Evolutionary conservation across 2,329 filamentous ascomycete species (phyloP).

Genomic region (Coleophoma cylindrospora): DNA sequence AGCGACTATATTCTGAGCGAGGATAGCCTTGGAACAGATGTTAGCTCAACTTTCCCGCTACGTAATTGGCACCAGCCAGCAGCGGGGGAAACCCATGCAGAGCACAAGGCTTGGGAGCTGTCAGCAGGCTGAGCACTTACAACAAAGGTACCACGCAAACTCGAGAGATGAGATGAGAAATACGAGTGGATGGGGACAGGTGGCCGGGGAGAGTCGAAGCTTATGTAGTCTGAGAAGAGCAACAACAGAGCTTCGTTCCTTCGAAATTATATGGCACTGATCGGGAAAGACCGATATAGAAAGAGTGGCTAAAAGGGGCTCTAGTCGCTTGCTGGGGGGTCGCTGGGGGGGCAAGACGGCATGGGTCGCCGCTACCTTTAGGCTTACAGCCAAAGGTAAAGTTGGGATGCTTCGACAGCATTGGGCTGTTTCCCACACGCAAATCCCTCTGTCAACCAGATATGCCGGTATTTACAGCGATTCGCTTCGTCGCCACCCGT

Average conservation of each 20-base stretch:
- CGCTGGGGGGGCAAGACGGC: neutral
- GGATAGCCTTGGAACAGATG: too few relatives aligned
- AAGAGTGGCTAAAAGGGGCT: neutral
- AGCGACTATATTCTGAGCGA: too few relatives aligned
- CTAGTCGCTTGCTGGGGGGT: neutral
- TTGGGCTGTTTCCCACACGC: too few relatives aligned
- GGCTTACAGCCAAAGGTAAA: too few relatives aligned
- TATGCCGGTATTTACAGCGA: too few relatives aligned
- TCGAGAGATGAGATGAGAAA: neutral
- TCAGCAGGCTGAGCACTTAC: neutral
- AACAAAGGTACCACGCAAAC: neutral
- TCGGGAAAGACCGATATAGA: neutral
- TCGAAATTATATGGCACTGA: neutral
- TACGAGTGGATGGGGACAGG: neutral
- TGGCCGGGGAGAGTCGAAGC: neutral
- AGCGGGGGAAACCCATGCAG: neutral
- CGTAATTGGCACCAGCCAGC: too few relatives aligned
- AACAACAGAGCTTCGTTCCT: neutral
- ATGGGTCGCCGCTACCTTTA: too few relatives aligned
- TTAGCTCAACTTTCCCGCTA: too few relatives aligned
- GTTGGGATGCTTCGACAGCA: too few relatives aligned
- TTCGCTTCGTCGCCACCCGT: too few relatives aligned
- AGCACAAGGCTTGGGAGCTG: neutral
- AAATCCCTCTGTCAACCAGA: too few relatives aligned
- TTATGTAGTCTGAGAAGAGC: neutral